Percentiles rank a stretch among this genome's conserved stretches.
phyloP scores from a whole-genome alignment of 163 green algal species.

The Scenedesmus sp. region DNA sequence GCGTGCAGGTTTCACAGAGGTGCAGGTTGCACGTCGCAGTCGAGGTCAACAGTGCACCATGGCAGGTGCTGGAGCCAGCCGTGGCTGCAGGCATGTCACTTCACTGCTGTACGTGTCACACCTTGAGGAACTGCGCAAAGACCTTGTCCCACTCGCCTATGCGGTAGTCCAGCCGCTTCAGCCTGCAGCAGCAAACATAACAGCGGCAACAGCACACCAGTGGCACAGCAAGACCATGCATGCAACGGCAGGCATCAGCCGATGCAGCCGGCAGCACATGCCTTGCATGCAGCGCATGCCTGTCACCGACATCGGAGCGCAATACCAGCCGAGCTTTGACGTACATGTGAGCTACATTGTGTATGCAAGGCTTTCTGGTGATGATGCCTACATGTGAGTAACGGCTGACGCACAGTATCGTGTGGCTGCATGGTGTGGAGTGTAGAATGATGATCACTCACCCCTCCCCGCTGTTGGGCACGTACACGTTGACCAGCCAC shows the following conservation, averaged over 20 bases:
- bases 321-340: neutral
- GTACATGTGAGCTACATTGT: neutral
- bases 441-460: neutral
- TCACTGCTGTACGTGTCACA: neutral
- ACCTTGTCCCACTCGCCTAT: conserved; percentile 74
- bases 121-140: conserved; percentile 68
- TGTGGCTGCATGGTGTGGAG: neutral
- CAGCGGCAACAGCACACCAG: neutral
- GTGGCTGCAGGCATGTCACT: no score
- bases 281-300: neutral
- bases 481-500: conserved; percentile 81
- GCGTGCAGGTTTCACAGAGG: no score
- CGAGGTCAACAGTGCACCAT: no score
- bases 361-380: neutral
- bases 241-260: no score
- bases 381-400: neutral
- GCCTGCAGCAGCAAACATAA: neutral
- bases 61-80: no score
- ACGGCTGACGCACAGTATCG: neutral
- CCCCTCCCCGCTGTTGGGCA: conserved; percentile 78
- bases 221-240: neutral
- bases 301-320: neutral
- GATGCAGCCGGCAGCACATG: no score
- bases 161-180: conserved; percentile 87
- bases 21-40: no score